Conservation (phyloP, 352 stramenopile genomes). For the Phytophthora crassamura region DNA sequence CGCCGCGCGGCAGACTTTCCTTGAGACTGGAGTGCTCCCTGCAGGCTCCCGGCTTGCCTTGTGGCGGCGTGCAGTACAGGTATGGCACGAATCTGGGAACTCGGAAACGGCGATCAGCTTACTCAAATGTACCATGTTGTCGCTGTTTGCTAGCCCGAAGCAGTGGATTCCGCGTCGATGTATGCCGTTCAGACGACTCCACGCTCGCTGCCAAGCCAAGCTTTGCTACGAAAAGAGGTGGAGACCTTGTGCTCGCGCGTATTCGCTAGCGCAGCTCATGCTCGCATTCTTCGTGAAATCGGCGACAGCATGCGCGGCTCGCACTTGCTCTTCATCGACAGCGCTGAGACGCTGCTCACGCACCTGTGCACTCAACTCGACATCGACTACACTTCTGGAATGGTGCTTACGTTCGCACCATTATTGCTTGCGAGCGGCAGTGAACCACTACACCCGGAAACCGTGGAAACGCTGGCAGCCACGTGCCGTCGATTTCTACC, state of each 20-base stretch:
- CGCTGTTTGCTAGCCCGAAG: constrained; percentile 16
- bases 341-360: constrained; percentile 72
- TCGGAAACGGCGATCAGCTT: background rate
- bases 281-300: constrained; percentile 38
- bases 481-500: constrained; percentile 60
- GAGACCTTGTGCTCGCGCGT: constrained; percentile 68
- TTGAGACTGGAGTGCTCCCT: constrained; percentile 46
- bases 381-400: constrained; percentile 58
- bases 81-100: constrained; percentile 4
- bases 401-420: constrained; percentile 64
- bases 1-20: constrained; percentile 37
- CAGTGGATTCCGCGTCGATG: constrained; percentile 65
- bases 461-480: constrained; percentile 55
- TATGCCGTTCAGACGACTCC: constrained; percentile 75
- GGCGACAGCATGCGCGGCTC: constrained; percentile 55
- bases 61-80: constrained; percentile 65
- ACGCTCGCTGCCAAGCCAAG: constrained; percentile 59
- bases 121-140: constrained; percentile 2
- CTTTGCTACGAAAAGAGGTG: constrained; percentile 69
- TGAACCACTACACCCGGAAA: constrained; percentile 71
- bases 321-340: constrained; percentile 80
- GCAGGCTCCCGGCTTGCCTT: constrained; percentile 52
- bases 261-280: constrained; percentile 67
- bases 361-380: constrained; percentile 69
- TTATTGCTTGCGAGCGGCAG: constrained; percentile 64